These are phyloP conservation scores for Triticum monococcum DNA, from an alignment of 176 grass and related monocot species.

Conservation along the genomic window DNA sequence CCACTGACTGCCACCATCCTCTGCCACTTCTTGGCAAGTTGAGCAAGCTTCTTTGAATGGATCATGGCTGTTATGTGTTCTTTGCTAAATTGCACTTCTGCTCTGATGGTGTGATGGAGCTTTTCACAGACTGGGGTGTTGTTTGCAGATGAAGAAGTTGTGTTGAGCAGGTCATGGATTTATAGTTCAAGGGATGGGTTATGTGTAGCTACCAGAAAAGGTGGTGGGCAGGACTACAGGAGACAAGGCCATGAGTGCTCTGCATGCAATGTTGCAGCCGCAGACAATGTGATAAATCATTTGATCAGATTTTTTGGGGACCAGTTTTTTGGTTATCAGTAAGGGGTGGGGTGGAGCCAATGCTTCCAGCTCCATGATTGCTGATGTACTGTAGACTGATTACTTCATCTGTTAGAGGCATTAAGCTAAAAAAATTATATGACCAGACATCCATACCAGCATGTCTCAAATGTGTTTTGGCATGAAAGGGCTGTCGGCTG, in stretches of 20 bases:
- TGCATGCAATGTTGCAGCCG: conserved; percentile 20
- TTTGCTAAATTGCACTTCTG: neutral
- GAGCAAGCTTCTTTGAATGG: conserved; percentile 42
- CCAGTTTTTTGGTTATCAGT: neutral
- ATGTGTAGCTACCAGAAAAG: neutral
- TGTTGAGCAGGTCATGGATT: conserved; percentile 17
- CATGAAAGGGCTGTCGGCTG: neutral
- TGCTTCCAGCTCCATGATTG: neutral
- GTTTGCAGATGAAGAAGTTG: neutral
- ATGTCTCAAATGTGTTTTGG: neutral
- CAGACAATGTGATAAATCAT: neutral
- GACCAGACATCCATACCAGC: neutral
- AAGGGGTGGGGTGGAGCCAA: neutral
- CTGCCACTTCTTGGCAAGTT: conserved; percentile 49
- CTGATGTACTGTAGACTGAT: neutral
- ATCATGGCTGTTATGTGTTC: conserved; percentile 23
- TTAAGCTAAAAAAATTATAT: neutral
- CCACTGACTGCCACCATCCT: conserved; percentile 15
- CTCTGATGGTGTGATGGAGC: neutral
- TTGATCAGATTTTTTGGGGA: conserved; percentile 5
- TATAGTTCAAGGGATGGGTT: conserved; percentile 16
- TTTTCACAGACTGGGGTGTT: neutral
- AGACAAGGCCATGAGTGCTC: conserved; percentile 29
- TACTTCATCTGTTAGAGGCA: neutral
- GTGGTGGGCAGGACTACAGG: neutral